Conservation (phyloP, 148 eudicot genomes). For the Heliamphora exappendiculata region DNA sequence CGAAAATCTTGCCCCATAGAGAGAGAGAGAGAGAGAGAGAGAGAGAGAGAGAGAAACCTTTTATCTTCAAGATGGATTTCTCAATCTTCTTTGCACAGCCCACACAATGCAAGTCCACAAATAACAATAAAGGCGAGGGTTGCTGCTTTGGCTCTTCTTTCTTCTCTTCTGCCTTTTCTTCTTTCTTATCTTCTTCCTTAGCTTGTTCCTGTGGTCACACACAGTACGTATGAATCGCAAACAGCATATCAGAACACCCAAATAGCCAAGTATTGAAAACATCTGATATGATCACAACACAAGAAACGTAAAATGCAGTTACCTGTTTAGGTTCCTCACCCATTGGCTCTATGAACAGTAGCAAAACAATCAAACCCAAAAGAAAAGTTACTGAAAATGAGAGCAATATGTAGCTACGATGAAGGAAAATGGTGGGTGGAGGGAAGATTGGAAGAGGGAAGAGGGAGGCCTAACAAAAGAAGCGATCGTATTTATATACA, state of each 20-base stretch:
- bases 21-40: neutral
- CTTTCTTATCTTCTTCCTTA: constrained; percentile 31
- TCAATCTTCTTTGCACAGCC: constrained; percentile 97
- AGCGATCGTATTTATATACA: constrained; percentile 20
- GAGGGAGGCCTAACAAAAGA: neutral
- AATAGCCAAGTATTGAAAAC: neutral
- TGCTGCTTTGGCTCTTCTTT: constrained; percentile 60
- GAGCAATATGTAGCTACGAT: neutral
- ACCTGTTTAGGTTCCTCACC: constrained; percentile 76
- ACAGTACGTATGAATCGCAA: neutral
- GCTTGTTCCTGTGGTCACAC: constrained; percentile 31
- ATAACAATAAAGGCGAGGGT: constrained; percentile 61
- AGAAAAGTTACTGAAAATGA: constrained; percentile 1
- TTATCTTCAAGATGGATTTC: constrained; percentile 56
- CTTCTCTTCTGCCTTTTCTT: constrained; percentile 34
- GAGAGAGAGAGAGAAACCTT: constrained; percentile 38
- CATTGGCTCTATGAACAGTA: constrained; percentile 30
- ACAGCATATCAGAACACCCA: neutral
- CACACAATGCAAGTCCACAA: constrained; percentile 82
- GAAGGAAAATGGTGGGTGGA: too few species aligned
- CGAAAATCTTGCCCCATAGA: too few species aligned
- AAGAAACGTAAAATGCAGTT: constrained; percentile 4
- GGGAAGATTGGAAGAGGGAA: neutral
- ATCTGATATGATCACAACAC: neutral
- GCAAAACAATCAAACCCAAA: neutral